A percentile compares a stretch with the other conserved stretches of the same genome.
phyloP scores from a whole-genome alignment of 2,329 filamentous ascomycete species.

The Fusarium nanum region DNA sequence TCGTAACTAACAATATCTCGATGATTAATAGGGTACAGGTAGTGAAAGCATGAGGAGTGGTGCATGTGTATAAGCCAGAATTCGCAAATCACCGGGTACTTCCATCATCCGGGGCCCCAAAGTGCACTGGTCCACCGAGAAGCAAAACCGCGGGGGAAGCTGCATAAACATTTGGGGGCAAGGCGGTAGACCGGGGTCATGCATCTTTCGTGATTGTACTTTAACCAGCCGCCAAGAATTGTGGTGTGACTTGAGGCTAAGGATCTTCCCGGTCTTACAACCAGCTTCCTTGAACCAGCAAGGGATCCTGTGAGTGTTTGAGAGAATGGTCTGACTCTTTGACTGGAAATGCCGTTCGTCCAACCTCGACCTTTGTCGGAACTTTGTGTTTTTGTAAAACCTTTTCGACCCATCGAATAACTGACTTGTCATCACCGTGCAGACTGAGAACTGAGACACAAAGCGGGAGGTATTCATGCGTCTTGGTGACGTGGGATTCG shows the following conservation, averaged over 20 bases:
- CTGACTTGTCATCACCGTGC: slow-evolving; percentile 42
- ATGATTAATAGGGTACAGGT: slow-evolving; percentile 2
- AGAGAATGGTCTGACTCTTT: background rate
- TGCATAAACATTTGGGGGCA: slow-evolving; percentile 25
- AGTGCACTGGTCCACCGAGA: slow-evolving; percentile 1
- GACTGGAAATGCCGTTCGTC: slow-evolving; percentile 48
- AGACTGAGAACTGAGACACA: slow-evolving; percentile 49
- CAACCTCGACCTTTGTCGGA: slow-evolving; percentile 46
- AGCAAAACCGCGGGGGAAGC: slow-evolving; percentile 24
- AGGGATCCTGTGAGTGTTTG: slow-evolving; percentile 4
- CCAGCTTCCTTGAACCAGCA: slow-evolving; percentile 26
- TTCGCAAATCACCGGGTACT: slow-evolving; percentile 13
- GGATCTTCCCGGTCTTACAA: slow-evolving; percentile 15
- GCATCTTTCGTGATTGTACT: background rate
- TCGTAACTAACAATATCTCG: background rate
- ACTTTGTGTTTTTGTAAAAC: slow-evolving; percentile 46
- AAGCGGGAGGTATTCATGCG: slow-evolving; percentile 48
- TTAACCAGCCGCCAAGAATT: slow-evolving; percentile 21
- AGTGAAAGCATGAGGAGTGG: slow-evolving; percentile 13
- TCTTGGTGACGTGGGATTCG: slow-evolving; percentile 46
- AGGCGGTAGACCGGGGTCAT: background rate
- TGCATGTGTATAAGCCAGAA: slow-evolving; percentile 29
- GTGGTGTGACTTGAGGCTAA: slow-evolving; percentile 34
- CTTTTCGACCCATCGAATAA: slow-evolving; percentile 47
- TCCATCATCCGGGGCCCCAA: slow-evolving; percentile 35